These are phyloP conservation scores for Marchantia polymorpha DNA, from an alignment of 225 moss, liverwort and hornwort species.

Conservation along the genomic window DNA sequence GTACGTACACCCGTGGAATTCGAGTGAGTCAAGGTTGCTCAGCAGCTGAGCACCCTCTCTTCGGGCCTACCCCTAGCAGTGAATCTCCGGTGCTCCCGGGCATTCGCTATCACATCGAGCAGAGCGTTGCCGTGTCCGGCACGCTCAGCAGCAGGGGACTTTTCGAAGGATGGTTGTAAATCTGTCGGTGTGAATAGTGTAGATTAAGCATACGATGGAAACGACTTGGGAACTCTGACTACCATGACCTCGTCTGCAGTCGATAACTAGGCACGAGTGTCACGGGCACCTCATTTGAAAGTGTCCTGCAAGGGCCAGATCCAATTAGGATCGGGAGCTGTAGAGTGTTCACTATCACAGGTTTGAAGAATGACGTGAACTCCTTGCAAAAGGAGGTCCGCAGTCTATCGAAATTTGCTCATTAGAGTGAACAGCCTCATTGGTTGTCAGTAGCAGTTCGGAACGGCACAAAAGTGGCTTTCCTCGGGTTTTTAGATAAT, in stretches of 20 bases:
- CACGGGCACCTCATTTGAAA: not conserved
- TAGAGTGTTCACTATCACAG: not conserved
- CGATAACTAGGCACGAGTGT: not conserved
- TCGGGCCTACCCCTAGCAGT: not conserved
- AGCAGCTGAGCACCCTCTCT: not conserved
- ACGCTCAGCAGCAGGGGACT: not conserved
- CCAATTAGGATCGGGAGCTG: too few relatives aligned
- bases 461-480: not conserved
- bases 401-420: not conserved
- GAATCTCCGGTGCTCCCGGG: not conserved
- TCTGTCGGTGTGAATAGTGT: not conserved
- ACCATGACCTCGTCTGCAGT: not conserved
- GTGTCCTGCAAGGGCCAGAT: not conserved
- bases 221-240: not conserved
- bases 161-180: not conserved
- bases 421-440: not conserved
- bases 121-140: not conserved
- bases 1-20: not conserved
- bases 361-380: not conserved
- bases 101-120: not conserved
- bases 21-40: not conserved
- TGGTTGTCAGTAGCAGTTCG: not conserved
- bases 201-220: not conserved
- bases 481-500: not conserved
- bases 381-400: not conserved